A percentile compares a stretch with the other conserved stretches of the same genome.
phyloP scores from a whole-genome alignment of 805 yeast genomes.

The Saccharomycopsis malanga region DNA sequence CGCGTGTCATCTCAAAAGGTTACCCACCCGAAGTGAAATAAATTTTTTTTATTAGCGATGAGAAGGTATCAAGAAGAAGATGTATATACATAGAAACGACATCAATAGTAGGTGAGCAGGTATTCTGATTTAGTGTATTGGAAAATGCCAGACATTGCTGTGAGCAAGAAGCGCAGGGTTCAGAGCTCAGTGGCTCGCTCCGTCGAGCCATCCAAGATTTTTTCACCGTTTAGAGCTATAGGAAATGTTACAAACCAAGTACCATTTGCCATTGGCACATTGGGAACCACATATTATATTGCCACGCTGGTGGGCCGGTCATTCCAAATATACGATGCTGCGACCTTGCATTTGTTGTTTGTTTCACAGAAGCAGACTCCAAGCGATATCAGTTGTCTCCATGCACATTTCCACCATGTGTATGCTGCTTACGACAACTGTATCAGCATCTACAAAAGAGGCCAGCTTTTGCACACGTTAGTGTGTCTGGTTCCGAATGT shows the following conservation, averaged over 20 bases:
- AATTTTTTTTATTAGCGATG: too few relatives aligned
- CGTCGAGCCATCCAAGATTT: slow-evolving; percentile 44
- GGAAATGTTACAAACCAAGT: slow-evolving; percentile 84
- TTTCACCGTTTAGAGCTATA: slow-evolving; percentile 80
- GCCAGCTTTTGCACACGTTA: slow-evolving; percentile 45
- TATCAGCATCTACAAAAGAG: slow-evolving; percentile 78
- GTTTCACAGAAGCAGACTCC: slow-evolving; percentile 78
- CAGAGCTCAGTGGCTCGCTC: neutral
- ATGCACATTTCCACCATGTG: slow-evolving; percentile 79
- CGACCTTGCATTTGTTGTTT: slow-evolving; percentile 75
- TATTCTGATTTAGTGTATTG: too few relatives aligned
- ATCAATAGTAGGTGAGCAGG: too few relatives aligned
- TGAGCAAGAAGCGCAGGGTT: slow-evolving; percentile 1
- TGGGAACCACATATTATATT: slow-evolving; percentile 81
- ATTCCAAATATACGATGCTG: slow-evolving; percentile 90
- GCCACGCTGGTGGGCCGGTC: slow-evolving; percentile 86
- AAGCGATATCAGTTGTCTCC: slow-evolving; percentile 57
- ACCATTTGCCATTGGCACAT: slow-evolving; percentile 83
- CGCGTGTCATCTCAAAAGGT: too few relatives aligned
- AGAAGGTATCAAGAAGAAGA: too few relatives aligned
- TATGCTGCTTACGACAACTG: slow-evolving; percentile 67
- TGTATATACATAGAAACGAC: too few relatives aligned
- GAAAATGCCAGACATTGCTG: neutral
- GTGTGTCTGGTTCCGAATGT: slow-evolving; percentile 28
- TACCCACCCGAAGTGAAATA: too few relatives aligned